These are phyloP conservation scores for Globisporangium abappressorium DNA, from an alignment of 352 stramenopile species.

Conservation along the genomic window DNA sequence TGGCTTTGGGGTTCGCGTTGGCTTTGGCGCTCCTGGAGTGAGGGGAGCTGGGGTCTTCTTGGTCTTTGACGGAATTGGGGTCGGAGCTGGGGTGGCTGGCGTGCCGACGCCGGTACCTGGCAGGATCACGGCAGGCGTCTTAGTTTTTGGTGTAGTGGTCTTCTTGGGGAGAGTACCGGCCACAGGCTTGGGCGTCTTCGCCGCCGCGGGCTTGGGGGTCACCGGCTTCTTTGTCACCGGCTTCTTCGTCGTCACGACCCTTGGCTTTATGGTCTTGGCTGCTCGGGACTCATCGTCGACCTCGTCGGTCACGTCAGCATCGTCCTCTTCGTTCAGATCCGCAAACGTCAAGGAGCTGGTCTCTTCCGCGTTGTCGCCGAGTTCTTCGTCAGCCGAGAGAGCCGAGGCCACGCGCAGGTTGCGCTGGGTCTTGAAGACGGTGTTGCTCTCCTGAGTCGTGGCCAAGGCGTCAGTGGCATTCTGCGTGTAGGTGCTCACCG, in stretches of 20 bases:
- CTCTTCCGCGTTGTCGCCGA: not conserved
- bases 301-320: not conserved
- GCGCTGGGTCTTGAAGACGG: not conserved
- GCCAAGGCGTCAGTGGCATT: not conserved
- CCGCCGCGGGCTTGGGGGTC: not conserved
- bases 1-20: not conserved
- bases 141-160: not conserved
- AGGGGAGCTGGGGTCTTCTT: not conserved
- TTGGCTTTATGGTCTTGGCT: not conserved
- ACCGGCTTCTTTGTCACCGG: not conserved
- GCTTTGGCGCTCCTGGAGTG: not conserved
- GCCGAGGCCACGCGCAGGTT: constrained; percentile 5
- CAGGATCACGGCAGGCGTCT: not conserved
- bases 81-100: not conserved
- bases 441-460: no score
- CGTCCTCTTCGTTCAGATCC: not conserved
- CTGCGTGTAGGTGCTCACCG: not conserved
- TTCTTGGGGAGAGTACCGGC: not conserved
- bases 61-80: not conserved
- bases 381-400: not conserved
- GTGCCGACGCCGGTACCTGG: not conserved
- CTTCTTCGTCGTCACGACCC: not conserved
- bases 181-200: not conserved
- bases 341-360: not conserved
- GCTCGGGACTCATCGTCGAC: not conserved